Percentiles rank a stretch among this genome's conserved stretches.
phyloP scores from a whole-genome alignment of 257 asterid species.

The Perilla frutescens region DNA sequence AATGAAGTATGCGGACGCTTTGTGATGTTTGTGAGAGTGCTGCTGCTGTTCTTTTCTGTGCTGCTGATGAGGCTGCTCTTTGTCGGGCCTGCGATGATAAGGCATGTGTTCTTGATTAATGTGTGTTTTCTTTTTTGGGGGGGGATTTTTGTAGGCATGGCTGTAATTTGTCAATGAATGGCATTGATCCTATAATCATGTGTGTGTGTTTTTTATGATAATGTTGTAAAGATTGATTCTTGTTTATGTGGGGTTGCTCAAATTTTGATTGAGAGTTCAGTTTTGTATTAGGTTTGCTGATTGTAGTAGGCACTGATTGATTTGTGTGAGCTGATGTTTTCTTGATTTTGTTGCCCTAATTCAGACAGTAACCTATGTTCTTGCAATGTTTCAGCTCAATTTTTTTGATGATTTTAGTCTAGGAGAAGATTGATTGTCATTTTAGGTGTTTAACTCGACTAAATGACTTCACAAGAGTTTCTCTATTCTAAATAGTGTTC shows the following conservation, averaged over 20 bases:
- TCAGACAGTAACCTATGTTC: background rate
- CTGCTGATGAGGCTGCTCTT: slow-evolving; percentile 81
- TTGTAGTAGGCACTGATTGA: background rate
- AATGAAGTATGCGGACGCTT: slow-evolving; percentile 70
- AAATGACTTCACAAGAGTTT: background rate
- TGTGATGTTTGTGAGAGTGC: slow-evolving; percentile 81
- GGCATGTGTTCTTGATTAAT: slow-evolving; percentile 39
- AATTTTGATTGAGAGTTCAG: background rate
- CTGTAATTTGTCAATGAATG: background rate
- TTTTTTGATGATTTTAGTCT: slow-evolving; percentile 8
- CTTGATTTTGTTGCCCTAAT: slow-evolving; percentile 10
- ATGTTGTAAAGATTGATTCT: slow-evolving; percentile 10
- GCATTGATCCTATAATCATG: background rate
- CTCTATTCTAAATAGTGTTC: background rate
- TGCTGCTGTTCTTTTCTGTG: slow-evolving; percentile 74
- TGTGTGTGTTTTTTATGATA: background rate
- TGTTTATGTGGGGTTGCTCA: slow-evolving; percentile 6
- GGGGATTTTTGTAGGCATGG: background rate
- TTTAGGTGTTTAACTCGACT: background rate
- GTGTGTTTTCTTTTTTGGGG: no score
- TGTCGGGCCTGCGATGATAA: slow-evolving; percentile 72
- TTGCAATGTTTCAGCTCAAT: background rate
- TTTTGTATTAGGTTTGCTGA: background rate
- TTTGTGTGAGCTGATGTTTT: background rate
- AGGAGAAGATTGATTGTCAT: slow-evolving; percentile 9